phyloP scores from a whole-genome alignment of 176 grass and related monocot species.

The Elymus sibiricus region DNA sequence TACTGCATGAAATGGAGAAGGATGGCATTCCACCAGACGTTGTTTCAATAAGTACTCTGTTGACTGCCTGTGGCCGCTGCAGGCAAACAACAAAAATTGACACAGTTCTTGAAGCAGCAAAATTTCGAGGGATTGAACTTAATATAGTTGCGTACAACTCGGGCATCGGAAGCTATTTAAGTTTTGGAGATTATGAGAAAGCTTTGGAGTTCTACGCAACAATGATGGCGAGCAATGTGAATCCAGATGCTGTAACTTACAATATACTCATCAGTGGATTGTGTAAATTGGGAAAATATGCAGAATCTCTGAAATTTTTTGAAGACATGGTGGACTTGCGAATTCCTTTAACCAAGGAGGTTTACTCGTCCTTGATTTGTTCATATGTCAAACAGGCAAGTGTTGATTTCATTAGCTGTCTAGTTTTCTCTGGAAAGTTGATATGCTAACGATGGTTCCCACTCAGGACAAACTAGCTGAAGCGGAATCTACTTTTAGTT shows the following conservation, averaged over 20 bases:
- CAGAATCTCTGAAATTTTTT: constrained; percentile 69
- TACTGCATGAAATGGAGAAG: constrained; percentile 80
- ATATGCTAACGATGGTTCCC: constrained; percentile 35
- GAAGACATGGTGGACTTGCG: constrained; percentile 66
- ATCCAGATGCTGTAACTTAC: constrained; percentile 73
- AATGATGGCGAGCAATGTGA: constrained; percentile 68
- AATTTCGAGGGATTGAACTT: constrained; percentile 64
- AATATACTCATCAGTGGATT: constrained; percentile 88
- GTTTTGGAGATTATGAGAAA: constrained; percentile 73
- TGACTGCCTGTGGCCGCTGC: constrained; percentile 70
- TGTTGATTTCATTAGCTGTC: constrained; percentile 3
- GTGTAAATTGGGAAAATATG: constrained; percentile 67
- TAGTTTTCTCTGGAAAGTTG: constrained; percentile 26
- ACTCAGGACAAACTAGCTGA: constrained; percentile 73
- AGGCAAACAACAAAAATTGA: constrained; percentile 70
- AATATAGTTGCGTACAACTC: constrained; percentile 93
- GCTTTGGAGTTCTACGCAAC: constrained; percentile 63
- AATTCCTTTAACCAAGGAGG: constrained; percentile 82
- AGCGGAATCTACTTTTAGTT: constrained; percentile 72
- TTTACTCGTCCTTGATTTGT: constrained; percentile 90
- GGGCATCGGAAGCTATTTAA: constrained; percentile 84
- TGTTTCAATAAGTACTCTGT: constrained; percentile 89
- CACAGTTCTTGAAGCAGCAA: constrained; percentile 63
- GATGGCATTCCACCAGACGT: constrained; percentile 74
- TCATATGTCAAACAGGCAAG: constrained; percentile 81